Conservation (phyloP, 1,284 basidiomycete genomes). For the Naganishia cerealis region DNA sequence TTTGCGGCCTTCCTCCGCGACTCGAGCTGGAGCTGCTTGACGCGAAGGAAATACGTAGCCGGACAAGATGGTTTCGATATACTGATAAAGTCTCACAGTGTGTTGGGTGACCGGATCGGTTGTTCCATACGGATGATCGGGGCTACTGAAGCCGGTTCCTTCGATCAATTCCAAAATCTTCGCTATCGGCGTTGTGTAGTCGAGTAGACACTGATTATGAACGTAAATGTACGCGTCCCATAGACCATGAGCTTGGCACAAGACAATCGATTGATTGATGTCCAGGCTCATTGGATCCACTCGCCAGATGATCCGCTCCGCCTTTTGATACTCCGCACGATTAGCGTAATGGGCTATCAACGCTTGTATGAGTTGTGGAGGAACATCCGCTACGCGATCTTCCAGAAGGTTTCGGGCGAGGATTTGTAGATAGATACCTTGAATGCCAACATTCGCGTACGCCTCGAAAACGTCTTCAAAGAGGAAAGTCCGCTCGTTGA, state of each 20-base stretch:
- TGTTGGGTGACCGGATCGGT: constrained; percentile 60
- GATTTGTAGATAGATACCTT: constrained; percentile 79
- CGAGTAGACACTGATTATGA: constrained; percentile 80
- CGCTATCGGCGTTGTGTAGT: constrained; percentile 86
- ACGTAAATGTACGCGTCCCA: constrained; percentile 95
- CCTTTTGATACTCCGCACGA: constrained; percentile 68
- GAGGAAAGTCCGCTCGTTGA: constrained; percentile 78
- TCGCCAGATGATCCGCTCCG: constrained; percentile 91
- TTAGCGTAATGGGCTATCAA: constrained; percentile 74
- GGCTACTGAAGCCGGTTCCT: constrained; percentile 11
- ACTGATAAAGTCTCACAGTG: constrained; percentile 90
- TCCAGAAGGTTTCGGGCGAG: constrained; percentile 82
- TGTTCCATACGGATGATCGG: constrained; percentile 44
- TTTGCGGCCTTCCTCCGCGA: constrained; percentile 67
- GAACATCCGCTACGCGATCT: constrained; percentile 69
- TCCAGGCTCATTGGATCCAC: constrained; percentile 88
- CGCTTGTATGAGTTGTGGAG: constrained; percentile 82
- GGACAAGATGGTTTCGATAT: constrained; percentile 80
- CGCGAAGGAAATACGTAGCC: constrained; percentile 85
- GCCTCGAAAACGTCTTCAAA: constrained; percentile 90
- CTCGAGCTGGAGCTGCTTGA: constrained; percentile 65
- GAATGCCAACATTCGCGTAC: constrained; percentile 81
- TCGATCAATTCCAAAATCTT: constrained; percentile 73
- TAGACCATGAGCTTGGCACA: constrained; percentile 78
- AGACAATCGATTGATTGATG: constrained; percentile 83